A percentile compares a stretch with the other conserved stretches of the same genome.
Conservation (phyloP, 129 eudicot species). For the Saposhnikovia divaricata region DNA sequence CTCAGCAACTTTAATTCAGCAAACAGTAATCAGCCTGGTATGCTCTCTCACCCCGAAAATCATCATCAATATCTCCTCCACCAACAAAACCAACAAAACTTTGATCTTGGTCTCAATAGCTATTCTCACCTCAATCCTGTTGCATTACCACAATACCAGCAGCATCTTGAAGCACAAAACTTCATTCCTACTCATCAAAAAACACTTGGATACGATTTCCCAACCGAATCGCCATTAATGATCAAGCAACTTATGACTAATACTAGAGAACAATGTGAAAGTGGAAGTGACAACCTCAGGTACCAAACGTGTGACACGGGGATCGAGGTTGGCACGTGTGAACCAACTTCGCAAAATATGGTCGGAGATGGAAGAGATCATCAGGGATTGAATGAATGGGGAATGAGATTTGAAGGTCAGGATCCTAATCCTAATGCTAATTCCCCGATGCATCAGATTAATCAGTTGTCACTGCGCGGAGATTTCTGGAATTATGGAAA, state of each 20-base stretch:
- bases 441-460: slow-evolving; percentile 39
- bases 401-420: slow-evolving; percentile 33
- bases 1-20: slow-evolving; percentile 23
- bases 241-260: slow-evolving; percentile 55
- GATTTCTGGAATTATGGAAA: slow-evolving; percentile 45
- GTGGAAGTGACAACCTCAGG: slow-evolving; percentile 36
- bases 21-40: slow-evolving; percentile 8
- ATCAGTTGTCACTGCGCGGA: slow-evolving; percentile 55
- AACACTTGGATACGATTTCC: not conserved
- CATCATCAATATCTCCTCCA: slow-evolving; percentile 41
- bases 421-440: slow-evolving; percentile 25
- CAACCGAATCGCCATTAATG: slow-evolving; percentile 23
- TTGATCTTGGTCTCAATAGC: slow-evolving; percentile 39
- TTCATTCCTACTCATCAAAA: slow-evolving; percentile 22
- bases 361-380: slow-evolving; percentile 34
- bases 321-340: slow-evolving; percentile 36
- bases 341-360: slow-evolving; percentile 12
- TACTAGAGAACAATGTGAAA: slow-evolving; percentile 44
- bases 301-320: slow-evolving; percentile 42
- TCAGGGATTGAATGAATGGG: slow-evolving; percentile 48
- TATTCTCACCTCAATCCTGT: slow-evolving; percentile 37
- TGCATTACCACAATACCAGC: slow-evolving; percentile 22
- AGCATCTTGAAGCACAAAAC: slow-evolving; percentile 27
- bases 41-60: slow-evolving; percentile 26
- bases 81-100: slow-evolving; percentile 37